phyloP scores from a whole-genome alignment of 2,329 filamentous ascomycete species.

The Beauveria varroae region DNA sequence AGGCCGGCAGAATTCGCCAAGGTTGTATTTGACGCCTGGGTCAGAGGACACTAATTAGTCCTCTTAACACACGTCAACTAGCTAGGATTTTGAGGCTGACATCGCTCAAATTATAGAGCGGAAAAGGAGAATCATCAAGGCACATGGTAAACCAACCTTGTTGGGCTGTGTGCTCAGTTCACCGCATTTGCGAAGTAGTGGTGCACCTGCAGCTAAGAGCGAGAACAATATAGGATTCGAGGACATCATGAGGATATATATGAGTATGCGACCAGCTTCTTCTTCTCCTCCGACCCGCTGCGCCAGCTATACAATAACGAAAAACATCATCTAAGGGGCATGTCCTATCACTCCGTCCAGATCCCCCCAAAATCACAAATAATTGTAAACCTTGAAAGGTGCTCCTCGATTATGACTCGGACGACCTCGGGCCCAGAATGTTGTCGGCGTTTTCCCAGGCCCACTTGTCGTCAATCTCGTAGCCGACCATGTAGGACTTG shows the following conservation, averaged over 20 bases:
- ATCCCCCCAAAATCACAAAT: too few relatives aligned
- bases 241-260: too few relatives aligned
- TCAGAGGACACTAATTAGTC: neutral
- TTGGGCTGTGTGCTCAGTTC: too few relatives aligned
- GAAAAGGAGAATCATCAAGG: neutral
- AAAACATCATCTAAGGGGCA: too few relatives aligned
- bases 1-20: neutral
- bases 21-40: neutral
- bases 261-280: too few relatives aligned
- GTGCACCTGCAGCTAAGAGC: too few relatives aligned
- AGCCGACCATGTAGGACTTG: slow-evolving; percentile 6
- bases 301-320: too few relatives aligned
- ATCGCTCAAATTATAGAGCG: neutral
- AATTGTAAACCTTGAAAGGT: neutral
- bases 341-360: too few relatives aligned
- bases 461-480: neutral
- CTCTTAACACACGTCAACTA: too few relatives aligned
- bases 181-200: too few relatives aligned
- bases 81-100: neutral
- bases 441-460: slow-evolving; percentile 1
- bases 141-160: neutral
- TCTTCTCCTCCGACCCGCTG: too few relatives aligned
- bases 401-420: neutral
- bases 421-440: neutral
- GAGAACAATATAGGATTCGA: too few relatives aligned